Percentiles rank a stretch among this genome's conserved stretches.
phyloP scores from a whole-genome alignment of 1,284 basidiomycete species.

The Pseudozyma sp. region DNA sequence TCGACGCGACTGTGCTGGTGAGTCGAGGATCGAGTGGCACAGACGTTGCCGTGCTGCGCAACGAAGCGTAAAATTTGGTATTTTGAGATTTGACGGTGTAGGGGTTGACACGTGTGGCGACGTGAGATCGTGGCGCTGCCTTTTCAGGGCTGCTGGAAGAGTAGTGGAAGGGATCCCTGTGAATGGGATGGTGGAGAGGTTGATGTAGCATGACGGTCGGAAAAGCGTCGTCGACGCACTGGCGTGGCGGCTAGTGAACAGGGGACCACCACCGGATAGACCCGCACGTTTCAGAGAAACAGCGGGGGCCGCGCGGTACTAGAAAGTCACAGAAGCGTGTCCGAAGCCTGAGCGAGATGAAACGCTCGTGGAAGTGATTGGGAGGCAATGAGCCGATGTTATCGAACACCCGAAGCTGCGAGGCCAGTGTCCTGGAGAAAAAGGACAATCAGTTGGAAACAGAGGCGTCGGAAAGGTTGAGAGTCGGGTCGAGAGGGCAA shows the following conservation, averaged over 20 bases:
- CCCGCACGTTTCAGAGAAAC: background rate
- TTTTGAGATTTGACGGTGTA: constrained; percentile 40
- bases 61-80: constrained; percentile 18
- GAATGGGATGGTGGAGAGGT: constrained; percentile 7
- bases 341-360: constrained; percentile 17
- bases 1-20: background rate
- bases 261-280: background rate
- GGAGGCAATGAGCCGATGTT: background rate
- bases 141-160: constrained; percentile 39
- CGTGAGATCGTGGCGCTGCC: constrained; percentile 9
- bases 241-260: background rate
- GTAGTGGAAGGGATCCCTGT: constrained; percentile 35
- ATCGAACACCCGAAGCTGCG: background rate
- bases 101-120: constrained; percentile 41
- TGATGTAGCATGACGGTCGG: constrained; percentile 19
- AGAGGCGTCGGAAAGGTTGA: too few species aligned
- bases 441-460: too few species aligned
- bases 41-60: constrained; percentile 16
- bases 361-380: constrained; percentile 11
- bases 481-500: too few species aligned
- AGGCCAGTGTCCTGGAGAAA: too few species aligned
- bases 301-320: background rate
- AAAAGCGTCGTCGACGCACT: too few species aligned
- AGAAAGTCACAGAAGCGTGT: background rate
- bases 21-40: constrained; percentile 10